Evolutionary conservation across 1,139 yeast genomes (phyloP).

Genomic region (Sugiyamaella neomexicana): DNA sequence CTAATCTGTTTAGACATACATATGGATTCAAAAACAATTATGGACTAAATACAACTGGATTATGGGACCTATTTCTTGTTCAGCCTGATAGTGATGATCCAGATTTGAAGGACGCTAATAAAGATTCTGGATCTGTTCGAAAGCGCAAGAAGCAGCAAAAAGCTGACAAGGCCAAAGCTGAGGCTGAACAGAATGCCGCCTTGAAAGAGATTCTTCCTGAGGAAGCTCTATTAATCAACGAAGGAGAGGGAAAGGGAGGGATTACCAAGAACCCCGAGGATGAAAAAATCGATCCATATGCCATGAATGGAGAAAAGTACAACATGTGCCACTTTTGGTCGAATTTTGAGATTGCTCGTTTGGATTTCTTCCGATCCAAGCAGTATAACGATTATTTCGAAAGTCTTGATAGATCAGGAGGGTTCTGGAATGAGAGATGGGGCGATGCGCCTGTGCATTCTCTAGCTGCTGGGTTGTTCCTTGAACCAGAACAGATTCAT

Average conservation of each 20-base stretch:
- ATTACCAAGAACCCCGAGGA: conserved; percentile 17
- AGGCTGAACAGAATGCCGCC: conserved; percentile 22
- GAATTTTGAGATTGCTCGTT: conserved; percentile 84
- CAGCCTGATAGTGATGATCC: conserved; percentile 29
- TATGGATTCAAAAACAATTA: conserved; percentile 55
- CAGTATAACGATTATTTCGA: conserved; percentile 65
- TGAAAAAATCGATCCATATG: conserved; percentile 36
- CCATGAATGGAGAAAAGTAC: conserved; percentile 63
- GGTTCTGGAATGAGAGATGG: conserved; percentile 88
- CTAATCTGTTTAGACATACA: conserved; percentile 73
- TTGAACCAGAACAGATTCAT: conserved; percentile 68
- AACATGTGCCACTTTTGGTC: conserved; percentile 92
- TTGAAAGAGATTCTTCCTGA: conserved; percentile 27
- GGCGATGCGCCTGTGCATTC: conserved; percentile 96
- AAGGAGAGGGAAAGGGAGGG: conserved; percentile 14
- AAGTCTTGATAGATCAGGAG: conserved; percentile 67
- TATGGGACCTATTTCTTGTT: conserved; percentile 42
- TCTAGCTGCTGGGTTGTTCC: conserved; percentile 71
- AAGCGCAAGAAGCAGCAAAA: conserved; percentile 32
- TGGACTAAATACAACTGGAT: conserved; percentile 51
- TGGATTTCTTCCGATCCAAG: conserved; percentile 66
- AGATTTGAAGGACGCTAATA: conserved; percentile 20
- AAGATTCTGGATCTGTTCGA: conserved; percentile 30
- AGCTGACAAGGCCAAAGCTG: conserved; percentile 34
- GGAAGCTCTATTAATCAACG: conserved; percentile 25